Evolutionary conservation across 305 asterid genomes (phyloP).

Genomic region (Stenogyne calaminthoides): DNA sequence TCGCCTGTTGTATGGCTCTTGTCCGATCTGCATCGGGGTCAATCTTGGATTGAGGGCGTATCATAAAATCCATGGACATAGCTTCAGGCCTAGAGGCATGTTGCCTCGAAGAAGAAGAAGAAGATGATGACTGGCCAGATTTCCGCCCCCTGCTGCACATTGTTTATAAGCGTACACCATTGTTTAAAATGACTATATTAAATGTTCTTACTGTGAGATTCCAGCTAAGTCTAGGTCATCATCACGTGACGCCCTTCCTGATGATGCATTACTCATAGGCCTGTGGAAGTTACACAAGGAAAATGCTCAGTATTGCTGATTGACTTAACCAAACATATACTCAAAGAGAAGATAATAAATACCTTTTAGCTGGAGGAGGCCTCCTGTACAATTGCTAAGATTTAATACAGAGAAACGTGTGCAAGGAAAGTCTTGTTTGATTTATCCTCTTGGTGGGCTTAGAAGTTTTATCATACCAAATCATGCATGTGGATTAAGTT

Average conservation of each 20-base stretch:
- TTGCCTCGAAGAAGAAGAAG: slow-evolving; percentile 49
- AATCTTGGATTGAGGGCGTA: slow-evolving; percentile 85
- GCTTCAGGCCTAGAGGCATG: slow-evolving; percentile 91
- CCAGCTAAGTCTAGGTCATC: slow-evolving; percentile 87
- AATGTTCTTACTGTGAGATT: slow-evolving; percentile 66
- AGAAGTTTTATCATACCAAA: too few species aligned
- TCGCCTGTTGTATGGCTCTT: slow-evolving; percentile 58
- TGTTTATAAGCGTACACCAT: slow-evolving; percentile 5
- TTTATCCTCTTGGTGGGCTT: too few species aligned
- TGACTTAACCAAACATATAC: slow-evolving; percentile 12
- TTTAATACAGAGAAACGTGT: too few species aligned
- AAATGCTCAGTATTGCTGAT: slow-evolving; percentile 22
- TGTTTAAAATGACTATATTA: not conserved
- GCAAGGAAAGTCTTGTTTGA: too few species aligned
- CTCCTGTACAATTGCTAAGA: slow-evolving; percentile 69
- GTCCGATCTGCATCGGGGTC: slow-evolving; percentile 83
- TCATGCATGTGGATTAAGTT: too few species aligned
- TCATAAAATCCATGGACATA: slow-evolving; percentile 85
- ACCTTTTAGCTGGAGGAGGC: slow-evolving; percentile 67
- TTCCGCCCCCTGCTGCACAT: slow-evolving; percentile 56
- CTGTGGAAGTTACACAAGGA: slow-evolving; percentile 41
- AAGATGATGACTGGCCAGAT: slow-evolving; percentile 55
- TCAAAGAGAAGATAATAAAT: slow-evolving; percentile 24
- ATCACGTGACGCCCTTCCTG: slow-evolving; percentile 73
- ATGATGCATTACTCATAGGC: slow-evolving; percentile 59